Conservation (phyloP, 2,329 filamentous ascomycete genomes). For the Neocucurbitaria cava region DNA sequence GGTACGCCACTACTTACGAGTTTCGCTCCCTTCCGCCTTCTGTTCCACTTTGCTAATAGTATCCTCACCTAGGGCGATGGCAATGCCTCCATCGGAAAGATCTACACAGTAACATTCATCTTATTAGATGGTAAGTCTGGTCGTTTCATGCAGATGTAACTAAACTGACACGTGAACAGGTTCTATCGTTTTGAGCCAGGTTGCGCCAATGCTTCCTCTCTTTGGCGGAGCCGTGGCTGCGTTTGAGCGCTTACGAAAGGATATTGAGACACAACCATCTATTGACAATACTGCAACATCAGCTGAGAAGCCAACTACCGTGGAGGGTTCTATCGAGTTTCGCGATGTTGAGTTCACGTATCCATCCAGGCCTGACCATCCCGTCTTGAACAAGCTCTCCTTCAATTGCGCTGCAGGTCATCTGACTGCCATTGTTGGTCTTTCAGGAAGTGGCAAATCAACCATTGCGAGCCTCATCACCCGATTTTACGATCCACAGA, state of each 20-base stretch:
- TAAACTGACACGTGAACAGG: constrained; percentile 36
- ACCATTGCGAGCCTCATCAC: constrained; percentile 50
- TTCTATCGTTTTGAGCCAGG: constrained; percentile 55
- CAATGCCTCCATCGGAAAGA: constrained; percentile 53
- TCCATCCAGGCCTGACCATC: constrained; percentile 49
- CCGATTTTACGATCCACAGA: constrained; percentile 51
- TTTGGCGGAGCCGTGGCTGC: constrained; percentile 60
- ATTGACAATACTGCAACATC: constrained; percentile 48
- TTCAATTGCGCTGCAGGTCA: constrained; percentile 48
- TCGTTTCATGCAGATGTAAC: neutral
- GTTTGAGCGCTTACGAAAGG: constrained; percentile 64
- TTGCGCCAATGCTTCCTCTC: constrained; percentile 58
- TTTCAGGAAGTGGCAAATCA: constrained; percentile 53
- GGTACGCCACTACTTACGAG: neutral
- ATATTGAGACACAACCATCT: constrained; percentile 59
- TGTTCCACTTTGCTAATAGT: neutral
- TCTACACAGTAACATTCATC: constrained; percentile 63
- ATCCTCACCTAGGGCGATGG: constrained; percentile 19
- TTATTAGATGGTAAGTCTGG: constrained; percentile 56
- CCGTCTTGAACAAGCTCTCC: constrained; percentile 48
- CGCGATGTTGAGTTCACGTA: constrained; percentile 52
- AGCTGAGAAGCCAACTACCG: constrained; percentile 28
- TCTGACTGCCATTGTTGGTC: constrained; percentile 53
- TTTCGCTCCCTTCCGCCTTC: neutral
- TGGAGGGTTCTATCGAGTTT: constrained; percentile 58